Base-by-base conservation (phyloP, 1,284 basidiomycete genomes). In the Singerocomus rubriflavus region DNA sequence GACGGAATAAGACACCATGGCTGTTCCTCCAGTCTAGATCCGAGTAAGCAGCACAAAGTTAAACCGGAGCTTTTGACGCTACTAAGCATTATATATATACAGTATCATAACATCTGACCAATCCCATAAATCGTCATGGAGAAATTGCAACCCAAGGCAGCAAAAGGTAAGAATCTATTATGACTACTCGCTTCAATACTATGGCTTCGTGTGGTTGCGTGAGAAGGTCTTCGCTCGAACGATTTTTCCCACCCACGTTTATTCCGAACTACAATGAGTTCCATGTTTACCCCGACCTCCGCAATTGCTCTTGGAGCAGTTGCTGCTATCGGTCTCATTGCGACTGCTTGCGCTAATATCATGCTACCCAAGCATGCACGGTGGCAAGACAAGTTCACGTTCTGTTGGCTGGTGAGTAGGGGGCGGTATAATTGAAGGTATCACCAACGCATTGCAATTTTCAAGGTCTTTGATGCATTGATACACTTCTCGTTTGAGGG, bases 401-500 rank as follows among this genome's bases (percentile, higher is more conserved):
- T 88, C 69, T 77, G 88, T 43, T 89, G 86, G 85, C 72, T 88
- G 57, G 86, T 88, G 57, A 60, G 74, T 64, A 2, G 11, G 25
- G 31, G 7, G 4, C 29, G 17, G 27, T 12, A 32, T 4, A 7
- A 29, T 36, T 17, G 16, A 13, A 36, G 33, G 41, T 35, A 34
- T 31, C 25, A 14, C 47, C 37, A 16, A 47, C 25, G 13, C 46
- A 39, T 51, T 44, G 14, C 44, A 26, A 40, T 45, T 27, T 8
- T 41, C 48, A 54, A 89, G 82, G 77, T 82, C 10, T 91, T 90
- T 57, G 85, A 91, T 62, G 85, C 81, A 2, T 74, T 90, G 62
- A 88, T 88, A 51, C 90, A 91, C 63, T 88, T 89, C 67, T 76
- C 75, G 1, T 82, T 89, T 52, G 90, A 92, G 62, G 88, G 84